Conservation (phyloP, 208 protist genomes). For the Leishmania mexicana region DNA sequence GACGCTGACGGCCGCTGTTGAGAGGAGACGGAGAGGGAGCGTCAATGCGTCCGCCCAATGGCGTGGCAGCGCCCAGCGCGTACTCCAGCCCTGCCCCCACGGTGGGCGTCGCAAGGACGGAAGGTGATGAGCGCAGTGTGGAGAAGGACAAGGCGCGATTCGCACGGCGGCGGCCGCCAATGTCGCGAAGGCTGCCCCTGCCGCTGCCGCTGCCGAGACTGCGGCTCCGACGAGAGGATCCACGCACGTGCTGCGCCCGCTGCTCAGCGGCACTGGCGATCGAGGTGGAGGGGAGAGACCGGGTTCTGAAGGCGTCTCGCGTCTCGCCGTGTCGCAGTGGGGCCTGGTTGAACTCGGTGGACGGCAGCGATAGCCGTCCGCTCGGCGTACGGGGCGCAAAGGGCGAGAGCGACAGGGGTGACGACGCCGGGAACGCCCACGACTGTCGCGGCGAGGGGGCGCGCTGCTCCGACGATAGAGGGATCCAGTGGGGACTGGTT, state of each 20-base stretch:
- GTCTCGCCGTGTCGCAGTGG: constrained; percentile 8
- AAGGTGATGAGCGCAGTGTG: constrained; percentile 15
- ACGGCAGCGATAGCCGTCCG: constrained; percentile 15
- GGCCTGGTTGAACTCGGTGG: constrained; percentile 11
- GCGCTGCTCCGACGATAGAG: constrained; percentile 1
- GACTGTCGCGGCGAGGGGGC: constrained; percentile 5
- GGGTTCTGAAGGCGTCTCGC: neutral
- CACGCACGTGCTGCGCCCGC: neutral
- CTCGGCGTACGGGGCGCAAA: constrained; percentile 22
- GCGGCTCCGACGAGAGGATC: constrained; percentile 9
- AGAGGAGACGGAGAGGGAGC: constrained; percentile 6
- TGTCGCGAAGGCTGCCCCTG: neutral
- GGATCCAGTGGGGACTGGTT: constrained; percentile 3
- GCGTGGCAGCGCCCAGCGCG: neutral
- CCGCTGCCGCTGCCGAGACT: constrained; percentile 8
- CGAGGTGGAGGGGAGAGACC: neutral
- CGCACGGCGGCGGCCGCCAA: neutral
- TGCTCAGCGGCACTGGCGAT: neutral
- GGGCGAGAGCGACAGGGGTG: neutral
- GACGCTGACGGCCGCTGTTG: constrained; percentile 5
- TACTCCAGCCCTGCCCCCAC: constrained; percentile 2
- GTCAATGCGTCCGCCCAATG: neutral
- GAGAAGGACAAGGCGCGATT: constrained; percentile 29
- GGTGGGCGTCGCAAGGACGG: neutral
- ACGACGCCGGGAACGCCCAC: constrained; percentile 6